Base-by-base conservation (phyloP, 805 yeast species). In the Cyberlindnera bimundalis region DNA sequence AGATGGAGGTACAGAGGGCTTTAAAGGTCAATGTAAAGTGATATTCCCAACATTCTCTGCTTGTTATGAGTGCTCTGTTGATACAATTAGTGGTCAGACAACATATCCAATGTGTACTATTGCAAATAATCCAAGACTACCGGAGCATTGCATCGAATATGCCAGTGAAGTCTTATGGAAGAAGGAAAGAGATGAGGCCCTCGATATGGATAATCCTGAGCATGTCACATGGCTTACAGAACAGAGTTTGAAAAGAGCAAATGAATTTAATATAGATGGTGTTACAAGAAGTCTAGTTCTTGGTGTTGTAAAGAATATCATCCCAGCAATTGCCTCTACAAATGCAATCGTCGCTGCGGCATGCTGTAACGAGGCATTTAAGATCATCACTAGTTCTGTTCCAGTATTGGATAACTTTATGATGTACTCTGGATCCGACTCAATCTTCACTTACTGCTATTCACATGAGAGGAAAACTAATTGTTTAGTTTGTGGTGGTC, bases 1-100 rank as follows among this genome's bases (percentile, higher is more conserved):
- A 13, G 99, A 91, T 59, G 97, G 97, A 4, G 99, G 97, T 3
- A 84, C 96, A 0, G 98, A 91, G 58, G 97, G 97, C 0, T 83
- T 91, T 56, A 75, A 84, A 49, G 99, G 99, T 3, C 96, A 91
- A 55, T 76, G 89, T 12, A 79, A 96, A 53, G 83, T 88, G 12
- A 88, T 91, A 28, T 63, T 89, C 14, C 98, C 99, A 1, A 79
- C 87, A 0, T 62, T 88, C 23, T 78, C 91, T 0, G 84, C 96
- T 0, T 91, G 99, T 63, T 91, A 87, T 66, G 98, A 91, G 59
- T 91, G 99, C 56, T 84, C 96, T 5, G 66, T 86, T 39, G 84
- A 81, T 43, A 73, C 95, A 60, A 67, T 89, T 30, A 77, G 85
- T 10, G 67, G 71, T 4, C 60, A 66, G 19, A 71, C 73, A 1